A percentile compares a stretch with the other conserved stretches of the same genome.
Conservation (phyloP, 306 rosid species). For the Echinosophora koreensis region DNA sequence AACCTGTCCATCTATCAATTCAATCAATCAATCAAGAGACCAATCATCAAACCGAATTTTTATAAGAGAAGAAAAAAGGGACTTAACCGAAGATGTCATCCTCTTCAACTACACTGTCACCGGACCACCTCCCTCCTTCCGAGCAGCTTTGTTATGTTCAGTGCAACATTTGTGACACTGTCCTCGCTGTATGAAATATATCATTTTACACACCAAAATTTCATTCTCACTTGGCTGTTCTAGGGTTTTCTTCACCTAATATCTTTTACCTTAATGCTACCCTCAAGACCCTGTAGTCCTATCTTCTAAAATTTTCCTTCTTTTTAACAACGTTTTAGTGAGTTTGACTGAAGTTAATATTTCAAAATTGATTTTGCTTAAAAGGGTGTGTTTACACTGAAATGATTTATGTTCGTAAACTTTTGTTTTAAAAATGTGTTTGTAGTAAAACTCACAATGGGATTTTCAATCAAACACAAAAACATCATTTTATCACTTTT, state of each 20-base stretch:
- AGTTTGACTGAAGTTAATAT: no score
- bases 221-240: neutral
- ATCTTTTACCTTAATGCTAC: neutral
- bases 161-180: constrained; percentile 95
- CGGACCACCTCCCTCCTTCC: constrained; percentile 90
- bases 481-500: no score
- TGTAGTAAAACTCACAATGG: no score
- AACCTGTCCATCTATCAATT: constrained; percentile 94
- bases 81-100: constrained; percentile 75
- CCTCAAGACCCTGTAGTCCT: neutral
- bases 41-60: constrained; percentile 78
- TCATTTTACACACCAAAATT: neutral
- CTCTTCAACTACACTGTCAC: constrained; percentile 70
- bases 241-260: constrained; percentile 32
- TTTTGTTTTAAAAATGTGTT: no score
- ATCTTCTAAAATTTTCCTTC: neutral
- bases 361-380: no score
- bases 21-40: constrained; percentile 86
- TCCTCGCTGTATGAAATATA: constrained; percentile 75
- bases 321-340: neutral
- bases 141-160: constrained; percentile 99
- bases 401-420: no score
- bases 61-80: constrained; percentile 50
- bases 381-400: no score
- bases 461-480: no score